Evolutionary conservation across 2,329 filamentous ascomycete species (phyloP).

Genomic region (Plectosphaerella plurivora): DNA sequence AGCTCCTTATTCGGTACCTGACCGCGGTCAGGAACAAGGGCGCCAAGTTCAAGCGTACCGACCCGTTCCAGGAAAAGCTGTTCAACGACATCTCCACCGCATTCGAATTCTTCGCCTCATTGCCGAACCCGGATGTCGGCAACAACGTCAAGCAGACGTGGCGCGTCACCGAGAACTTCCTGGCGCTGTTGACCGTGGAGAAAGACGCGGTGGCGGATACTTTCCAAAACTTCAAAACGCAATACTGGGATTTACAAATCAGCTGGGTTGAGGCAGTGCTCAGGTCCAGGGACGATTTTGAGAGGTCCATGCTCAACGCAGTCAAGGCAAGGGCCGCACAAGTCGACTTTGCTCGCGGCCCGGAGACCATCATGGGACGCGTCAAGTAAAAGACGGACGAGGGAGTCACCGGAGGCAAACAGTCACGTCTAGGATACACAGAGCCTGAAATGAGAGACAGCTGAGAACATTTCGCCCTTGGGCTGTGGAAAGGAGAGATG

Average conservation of each 20-base stretch:
- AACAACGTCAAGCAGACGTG: constrained; percentile 82
- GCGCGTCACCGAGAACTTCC: constrained; percentile 82
- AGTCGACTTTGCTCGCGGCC: constrained; percentile 72
- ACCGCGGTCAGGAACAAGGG: constrained; percentile 81
- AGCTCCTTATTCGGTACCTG: constrained; percentile 83
- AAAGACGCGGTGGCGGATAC: constrained; percentile 68
- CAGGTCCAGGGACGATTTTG: constrained; percentile 85
- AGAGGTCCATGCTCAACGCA: constrained; percentile 79
- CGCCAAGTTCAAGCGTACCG: constrained; percentile 79
- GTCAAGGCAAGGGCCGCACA: constrained; percentile 88
- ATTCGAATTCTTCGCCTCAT: constrained; percentile 79
- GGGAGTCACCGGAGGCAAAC: no score
- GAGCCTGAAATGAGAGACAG: no score
- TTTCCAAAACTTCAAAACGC: constrained; percentile 77
- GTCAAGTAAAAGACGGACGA: constrained; percentile 54
- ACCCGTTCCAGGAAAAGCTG: constrained; percentile 89
- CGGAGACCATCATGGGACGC: constrained; percentile 93
- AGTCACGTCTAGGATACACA: no score
- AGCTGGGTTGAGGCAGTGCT: constrained; percentile 94
- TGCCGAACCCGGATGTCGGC: constrained; percentile 65
- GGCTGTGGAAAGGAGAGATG: no score
- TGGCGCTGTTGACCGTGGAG: constrained; percentile 74
- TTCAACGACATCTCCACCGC: constrained; percentile 87
- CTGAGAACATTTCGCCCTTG: no score
- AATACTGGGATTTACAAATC: constrained; percentile 92